Percentiles rank a stretch among this genome's conserved stretches.
These are phyloP conservation scores for Hypomyces rosellus DNA, from an alignment of 2,329 filamentous ascomycete genomes.

Conservation along the genomic window DNA sequence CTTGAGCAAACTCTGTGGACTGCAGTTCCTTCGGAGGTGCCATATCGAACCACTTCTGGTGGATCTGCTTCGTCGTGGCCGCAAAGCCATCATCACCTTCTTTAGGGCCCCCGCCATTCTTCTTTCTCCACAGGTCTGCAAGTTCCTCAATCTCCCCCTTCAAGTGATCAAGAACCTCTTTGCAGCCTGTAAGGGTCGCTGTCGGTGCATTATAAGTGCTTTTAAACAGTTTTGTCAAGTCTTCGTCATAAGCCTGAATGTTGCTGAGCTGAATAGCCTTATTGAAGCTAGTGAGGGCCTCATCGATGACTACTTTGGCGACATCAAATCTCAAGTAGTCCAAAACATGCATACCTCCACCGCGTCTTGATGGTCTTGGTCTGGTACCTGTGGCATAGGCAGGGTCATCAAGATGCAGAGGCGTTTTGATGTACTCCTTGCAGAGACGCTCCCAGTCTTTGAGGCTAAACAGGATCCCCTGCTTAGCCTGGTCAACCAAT, in stretches of 20 bases:
- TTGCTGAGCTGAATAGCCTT: conserved; percentile 11
- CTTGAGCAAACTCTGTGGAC: conserved; percentile 19
- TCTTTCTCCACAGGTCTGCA: conserved; percentile 28
- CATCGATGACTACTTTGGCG: conserved; percentile 36
- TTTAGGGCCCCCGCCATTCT: background rate
- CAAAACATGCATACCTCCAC: conserved; percentile 43
- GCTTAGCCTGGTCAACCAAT: conserved; percentile 53
- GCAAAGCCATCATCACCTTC: conserved; percentile 15
- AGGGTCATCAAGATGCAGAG: conserved; percentile 27
- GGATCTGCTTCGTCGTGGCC: conserved; percentile 27
- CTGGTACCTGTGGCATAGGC: conserved; percentile 35
- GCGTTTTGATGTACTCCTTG: conserved; percentile 17
- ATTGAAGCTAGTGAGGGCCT: conserved; percentile 30
- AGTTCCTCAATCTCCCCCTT: conserved; percentile 26
- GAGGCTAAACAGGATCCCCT: conserved; percentile 44
- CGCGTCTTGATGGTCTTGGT: conserved; percentile 22
- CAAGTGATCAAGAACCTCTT: conserved; percentile 28
- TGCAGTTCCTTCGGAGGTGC: conserved; percentile 24
- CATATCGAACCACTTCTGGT: conserved; percentile 39
- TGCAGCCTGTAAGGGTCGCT: conserved; percentile 21
- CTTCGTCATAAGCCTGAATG: conserved; percentile 5
- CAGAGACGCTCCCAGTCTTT: conserved; percentile 35
- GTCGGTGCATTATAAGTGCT: conserved; percentile 28
- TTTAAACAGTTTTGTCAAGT: conserved; percentile 17
- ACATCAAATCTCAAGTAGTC: conserved; percentile 56